Base-by-base conservation (phyloP, 768 basidiomycete species). In the Cubamyces lactineus region DNA sequence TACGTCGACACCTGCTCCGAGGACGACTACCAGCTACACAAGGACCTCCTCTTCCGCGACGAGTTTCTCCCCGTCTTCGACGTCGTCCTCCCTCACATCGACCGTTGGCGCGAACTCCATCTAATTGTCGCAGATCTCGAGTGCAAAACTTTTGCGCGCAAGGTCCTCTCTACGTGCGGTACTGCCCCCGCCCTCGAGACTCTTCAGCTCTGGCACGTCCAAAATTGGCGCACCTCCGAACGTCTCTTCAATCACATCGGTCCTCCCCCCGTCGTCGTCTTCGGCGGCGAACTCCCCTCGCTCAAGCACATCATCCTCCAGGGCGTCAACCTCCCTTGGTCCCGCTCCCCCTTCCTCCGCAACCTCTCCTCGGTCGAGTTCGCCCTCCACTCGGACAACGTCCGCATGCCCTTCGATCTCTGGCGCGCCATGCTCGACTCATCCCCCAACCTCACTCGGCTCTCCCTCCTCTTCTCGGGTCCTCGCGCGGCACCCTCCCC, bases 251-350 rank as follows among this genome's bases (percentile, higher is more conserved):
- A 80, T 50, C 82, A 84, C 12, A 86, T 85, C n/a, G 80, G 83
- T 65, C 76, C 82, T 13, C 80, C 82, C 3, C 86, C 86, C 9
- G 85, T 87, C 7, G 73, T 79, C 59, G 80, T 86, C 34, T 86
- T 88, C 71, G 73, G 73, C 68, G 84, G 84, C 66, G 61, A 69
- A 21, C 75, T 86, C 12, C 86, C 86, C 12, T 72, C 74, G 7
- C 72, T 87, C 46, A 78, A 73, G 63, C 82, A 85, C 67, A 76
- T 87, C 52, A 85, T 84, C 17, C 75, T 88, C 49, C 85, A 86
- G 63, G 86, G 86, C 53, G 86, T 88, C 63, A 87, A 86, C 70
- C 79, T 88, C 30, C 83, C 82, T 3, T 88, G 85, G 85, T 77
- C 78, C 28, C 78, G 82, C 7, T 85, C 81, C 34, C 80, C 83